Conservation (phyloP, 352 stramenopile species). For the Phytopythium kandeliae region DNA sequence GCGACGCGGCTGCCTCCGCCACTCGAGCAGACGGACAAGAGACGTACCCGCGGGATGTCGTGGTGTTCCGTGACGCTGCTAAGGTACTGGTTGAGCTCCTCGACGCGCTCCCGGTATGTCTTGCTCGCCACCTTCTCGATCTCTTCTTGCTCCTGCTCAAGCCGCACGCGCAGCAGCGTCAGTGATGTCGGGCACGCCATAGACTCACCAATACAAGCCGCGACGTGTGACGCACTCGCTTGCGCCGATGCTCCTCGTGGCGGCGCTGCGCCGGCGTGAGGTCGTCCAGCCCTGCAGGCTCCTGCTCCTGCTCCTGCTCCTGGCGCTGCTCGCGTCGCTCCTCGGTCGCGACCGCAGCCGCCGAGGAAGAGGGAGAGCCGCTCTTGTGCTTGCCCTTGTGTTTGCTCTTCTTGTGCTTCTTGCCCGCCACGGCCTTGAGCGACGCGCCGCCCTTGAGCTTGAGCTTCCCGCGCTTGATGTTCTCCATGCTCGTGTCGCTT, state of each 20-base stretch:
- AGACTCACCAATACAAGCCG: neutral
- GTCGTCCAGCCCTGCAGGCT: slow-evolving; percentile 30
- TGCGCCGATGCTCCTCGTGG: slow-evolving; percentile 74
- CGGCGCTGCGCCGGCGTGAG: slow-evolving; percentile 74
- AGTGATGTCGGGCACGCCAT: neutral
- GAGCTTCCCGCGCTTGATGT: slow-evolving; percentile 81
- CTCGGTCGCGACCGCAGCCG: neutral
- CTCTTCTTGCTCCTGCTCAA: slow-evolving; percentile 68
- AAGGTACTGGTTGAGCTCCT: slow-evolving; percentile 97
- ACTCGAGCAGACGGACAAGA: too few relatives aligned
- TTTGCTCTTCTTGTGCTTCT: slow-evolving; percentile 56
- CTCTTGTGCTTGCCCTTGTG: slow-evolving; percentile 38
- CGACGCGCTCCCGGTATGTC: slow-evolving; percentile 91
- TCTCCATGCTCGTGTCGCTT: slow-evolving; percentile 38
- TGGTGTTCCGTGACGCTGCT: slow-evolving; percentile 96
- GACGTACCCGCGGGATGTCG: slow-evolving; percentile 93
- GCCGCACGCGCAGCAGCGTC: too few relatives aligned
- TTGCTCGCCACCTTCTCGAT: slow-evolving; percentile 83
- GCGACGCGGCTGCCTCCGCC: too few relatives aligned
- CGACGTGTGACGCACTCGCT: slow-evolving; percentile 41
- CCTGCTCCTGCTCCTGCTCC: slow-evolving; percentile 13
- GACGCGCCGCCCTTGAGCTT: slow-evolving; percentile 64
- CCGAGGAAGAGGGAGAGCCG: slow-evolving; percentile 4
- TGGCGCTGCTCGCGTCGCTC: slow-evolving; percentile 10
- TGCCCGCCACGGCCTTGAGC: slow-evolving; percentile 53